Evolutionary conservation across 2,329 filamentous ascomycete species (phyloP).

Genomic region (Penicillium sp.): DNA sequence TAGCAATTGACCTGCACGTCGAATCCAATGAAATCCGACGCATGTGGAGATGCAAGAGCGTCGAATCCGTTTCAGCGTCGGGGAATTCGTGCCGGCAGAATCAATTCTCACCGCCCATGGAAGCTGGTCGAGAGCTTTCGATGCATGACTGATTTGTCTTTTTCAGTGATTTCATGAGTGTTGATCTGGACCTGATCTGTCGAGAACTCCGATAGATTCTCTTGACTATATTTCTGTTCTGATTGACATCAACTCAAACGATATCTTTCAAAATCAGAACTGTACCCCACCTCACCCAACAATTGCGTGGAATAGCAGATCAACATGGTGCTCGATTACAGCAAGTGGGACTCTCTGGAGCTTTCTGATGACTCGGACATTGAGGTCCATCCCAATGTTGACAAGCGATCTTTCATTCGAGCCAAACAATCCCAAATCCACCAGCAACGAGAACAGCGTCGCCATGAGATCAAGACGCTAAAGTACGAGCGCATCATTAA

Average conservation of each 20-base stretch:
- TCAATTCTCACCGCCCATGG: slow-evolving; percentile 25
- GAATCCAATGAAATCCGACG: slow-evolving; percentile 9
- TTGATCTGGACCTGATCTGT: background rate
- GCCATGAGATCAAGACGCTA: slow-evolving; percentile 80
- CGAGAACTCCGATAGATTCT: too few species aligned
- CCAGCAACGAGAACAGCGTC: slow-evolving; percentile 76
- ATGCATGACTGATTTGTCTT: slow-evolving; percentile 19
- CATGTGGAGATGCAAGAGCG: slow-evolving; percentile 16
- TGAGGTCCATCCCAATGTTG: slow-evolving; percentile 97
- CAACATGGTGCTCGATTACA: slow-evolving; percentile 57
- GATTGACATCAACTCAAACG: background rate
- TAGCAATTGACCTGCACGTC: slow-evolving; percentile 6
- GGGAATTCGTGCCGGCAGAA: slow-evolving; percentile 21
- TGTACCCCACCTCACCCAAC: slow-evolving; percentile 15
- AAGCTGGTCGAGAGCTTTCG: slow-evolving; percentile 32
- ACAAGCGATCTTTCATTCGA: slow-evolving; percentile 96
- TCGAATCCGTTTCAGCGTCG: slow-evolving; percentile 11
- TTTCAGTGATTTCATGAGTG: background rate
- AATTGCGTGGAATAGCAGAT: slow-evolving; percentile 11
- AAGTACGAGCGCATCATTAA: slow-evolving; percentile 90
- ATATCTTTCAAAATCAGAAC: slow-evolving; percentile 6
- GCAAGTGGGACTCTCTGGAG: slow-evolving; percentile 73
- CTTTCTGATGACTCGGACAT: slow-evolving; percentile 97
- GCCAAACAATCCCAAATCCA: slow-evolving; percentile 98
- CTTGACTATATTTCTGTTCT: background rate